These are phyloP conservation scores for Fusarium zealandicum DNA, from an alignment of 2,329 filamentous ascomycete genomes.

Conservation along the genomic window DNA sequence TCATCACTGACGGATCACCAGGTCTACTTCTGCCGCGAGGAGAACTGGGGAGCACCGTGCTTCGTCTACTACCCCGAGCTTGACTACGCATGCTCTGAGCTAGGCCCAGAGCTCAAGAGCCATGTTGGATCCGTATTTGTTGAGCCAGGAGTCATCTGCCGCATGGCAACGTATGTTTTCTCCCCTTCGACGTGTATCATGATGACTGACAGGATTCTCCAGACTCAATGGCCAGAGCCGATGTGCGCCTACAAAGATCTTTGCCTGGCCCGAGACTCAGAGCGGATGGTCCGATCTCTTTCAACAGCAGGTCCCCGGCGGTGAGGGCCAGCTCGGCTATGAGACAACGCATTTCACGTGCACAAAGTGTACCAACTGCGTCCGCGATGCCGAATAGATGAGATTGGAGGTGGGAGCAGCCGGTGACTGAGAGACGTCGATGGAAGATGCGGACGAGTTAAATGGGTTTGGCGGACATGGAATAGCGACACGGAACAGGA, in stretches of 20 bases:
- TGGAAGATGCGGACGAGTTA: not conserved
- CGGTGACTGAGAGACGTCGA: not conserved
- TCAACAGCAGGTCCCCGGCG: conserved; percentile 18
- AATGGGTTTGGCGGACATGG: conserved; percentile 1
- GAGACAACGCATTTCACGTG: conserved; percentile 40
- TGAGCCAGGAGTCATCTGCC: conserved; percentile 37
- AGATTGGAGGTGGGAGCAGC: not conserved
- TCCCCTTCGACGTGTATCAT: not conserved
- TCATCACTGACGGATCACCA: conserved; percentile 18
- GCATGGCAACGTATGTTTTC: conserved; percentile 31
- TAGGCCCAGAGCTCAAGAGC: conserved; percentile 26
- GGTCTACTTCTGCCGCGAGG: conserved; percentile 40
- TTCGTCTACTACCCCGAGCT: conserved; percentile 35
- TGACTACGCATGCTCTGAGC: conserved; percentile 36
- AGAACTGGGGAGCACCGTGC: conserved; percentile 40
- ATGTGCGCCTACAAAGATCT: conserved; percentile 28
- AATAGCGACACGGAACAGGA: not conserved
- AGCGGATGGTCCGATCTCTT: conserved; percentile 33
- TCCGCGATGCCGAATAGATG: conserved; percentile 9
- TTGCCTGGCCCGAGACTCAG: conserved; percentile 40
- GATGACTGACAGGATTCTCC: conserved; percentile 8
- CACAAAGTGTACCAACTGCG: conserved; percentile 36
- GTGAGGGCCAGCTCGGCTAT: conserved; percentile 21
- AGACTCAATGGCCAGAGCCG: conserved; percentile 18
- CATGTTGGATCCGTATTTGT: conserved; percentile 40